Evolutionary conservation across 1,284 basidiomycete genomes (phyloP).

Genomic region (Ustilago tritici): DNA sequence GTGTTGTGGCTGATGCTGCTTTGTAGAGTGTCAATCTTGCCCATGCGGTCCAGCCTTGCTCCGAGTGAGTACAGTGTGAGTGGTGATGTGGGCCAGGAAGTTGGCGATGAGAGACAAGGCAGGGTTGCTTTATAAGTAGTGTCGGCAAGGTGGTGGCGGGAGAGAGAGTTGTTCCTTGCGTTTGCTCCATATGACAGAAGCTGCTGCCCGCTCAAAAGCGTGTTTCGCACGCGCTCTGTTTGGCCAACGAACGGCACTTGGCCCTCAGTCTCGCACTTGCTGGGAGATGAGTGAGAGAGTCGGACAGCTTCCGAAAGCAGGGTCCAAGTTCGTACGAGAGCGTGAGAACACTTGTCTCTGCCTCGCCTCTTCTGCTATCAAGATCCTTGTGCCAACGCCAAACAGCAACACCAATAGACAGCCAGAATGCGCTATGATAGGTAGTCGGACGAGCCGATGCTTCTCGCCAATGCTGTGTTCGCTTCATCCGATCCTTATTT

Average conservation of each 20-base stretch:
- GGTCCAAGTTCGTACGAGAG: conserved; percentile 1
- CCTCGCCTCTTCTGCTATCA: neutral
- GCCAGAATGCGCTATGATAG: neutral
- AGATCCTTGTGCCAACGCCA: neutral
- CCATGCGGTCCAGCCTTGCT: neutral
- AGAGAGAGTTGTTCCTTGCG: neutral
- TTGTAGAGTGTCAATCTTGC: neutral
- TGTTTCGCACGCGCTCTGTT: neutral
- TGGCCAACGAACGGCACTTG: too few relatives aligned
- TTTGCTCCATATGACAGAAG: neutral
- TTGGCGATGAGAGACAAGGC: neutral
- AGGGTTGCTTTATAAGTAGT: neutral
- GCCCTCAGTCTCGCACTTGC: neutral
- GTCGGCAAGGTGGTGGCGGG: neutral
- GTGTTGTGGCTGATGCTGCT: neutral
- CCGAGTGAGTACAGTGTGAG: neutral
- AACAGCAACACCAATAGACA: neutral
- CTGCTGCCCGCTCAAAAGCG: neutral
- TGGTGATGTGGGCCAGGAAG: neutral
- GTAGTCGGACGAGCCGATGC: neutral
- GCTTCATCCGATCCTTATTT: neutral
- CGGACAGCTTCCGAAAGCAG: conserved; percentile 3
- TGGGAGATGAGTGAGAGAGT: neutral
- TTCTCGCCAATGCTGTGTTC: neutral
- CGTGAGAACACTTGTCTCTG: neutral